Base-by-base conservation (phyloP, 2,329 filamentous ascomycete genomes). In the Periglandula ipomoeae region DNA sequence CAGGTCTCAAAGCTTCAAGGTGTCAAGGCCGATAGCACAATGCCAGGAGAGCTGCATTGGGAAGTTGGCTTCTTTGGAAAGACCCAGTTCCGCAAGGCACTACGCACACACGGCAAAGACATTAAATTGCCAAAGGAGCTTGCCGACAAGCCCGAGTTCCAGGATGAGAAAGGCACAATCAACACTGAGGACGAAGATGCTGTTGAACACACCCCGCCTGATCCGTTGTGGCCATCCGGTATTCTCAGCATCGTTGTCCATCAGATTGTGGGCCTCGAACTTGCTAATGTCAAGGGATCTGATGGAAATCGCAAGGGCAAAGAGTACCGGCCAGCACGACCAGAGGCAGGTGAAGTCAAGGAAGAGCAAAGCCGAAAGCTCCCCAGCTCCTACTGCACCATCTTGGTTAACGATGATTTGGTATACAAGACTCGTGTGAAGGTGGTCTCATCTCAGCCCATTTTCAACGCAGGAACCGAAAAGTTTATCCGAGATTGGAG, bases 381-480 rank as follows among this genome's bases (percentile, higher is more conserved):
- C 26, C 93, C 93, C 0, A 95, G 85, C 52, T 87, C 88, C 35
- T 98, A 98, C 69, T 96, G 90, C 70, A 96, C 89, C 1, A 90
- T 98, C 48, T 69, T 93, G 10, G 75, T 87, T 65, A 96, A 96
- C 56, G 91, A 97, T 59, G 82, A 94, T 58, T 68, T 95, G 56
- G 79, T 89, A 17, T 97, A 96, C 72, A 89, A 91, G 61, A 97
- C 91, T n/a, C 81, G 93, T 60, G 81, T 88, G 32, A 97, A 98
- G 72, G 90, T 90, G 4, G 86, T 95, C 7, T 94, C 87, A 32
- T 94, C 88, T 46, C 90, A 94, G 64, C 93, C 93, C 1, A 96
- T 97, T 55, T 97, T 95, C 76, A 96, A 97, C 58, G 90, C 93
- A 3, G 91, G 91, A 51, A 96, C 90, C 0, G 93, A 98, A 62